Evolutionary conservation across 2,329 filamentous ascomycete species (phyloP), one percentile per base, ranked within the genome.

Genomic region (Aureobasidium sp.): DNA sequence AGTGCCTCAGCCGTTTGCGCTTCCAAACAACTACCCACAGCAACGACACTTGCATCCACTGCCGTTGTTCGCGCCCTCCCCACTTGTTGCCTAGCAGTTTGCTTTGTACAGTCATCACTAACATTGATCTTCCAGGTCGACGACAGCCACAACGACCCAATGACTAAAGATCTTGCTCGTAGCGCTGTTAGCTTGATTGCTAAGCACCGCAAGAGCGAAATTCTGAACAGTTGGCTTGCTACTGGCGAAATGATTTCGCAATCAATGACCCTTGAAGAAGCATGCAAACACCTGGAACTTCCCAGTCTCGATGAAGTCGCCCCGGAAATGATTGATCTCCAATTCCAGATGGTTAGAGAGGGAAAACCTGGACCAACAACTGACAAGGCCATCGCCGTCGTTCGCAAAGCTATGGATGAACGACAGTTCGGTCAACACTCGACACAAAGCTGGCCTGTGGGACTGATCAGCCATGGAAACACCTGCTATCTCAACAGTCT

Each of bases 401-500:
- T 73, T 11, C 63, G 69, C 37, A 62, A 68, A 46, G 69, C 69
- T 3, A 60, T 71, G 23, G 45, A 42, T 23, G 49, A 43, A 23
- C 57, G 19, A 40, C 46, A 59, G 31, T 35, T 31, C 29, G 40
- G 47, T 21, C 29, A 49, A n/a, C 65, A 66, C 31, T 45, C 66
- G 3, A 64, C 66, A 1, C 68, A 66, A 19, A 68, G 61, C 8
- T 85, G 89, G 72, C 94, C 94, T 0, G 89, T 95, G 23, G 94
- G 94, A 0, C 80, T 97, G 6, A 83, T 86, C 64, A 99, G 97
- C 67, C 95, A 97, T 61, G 92, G 94, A 62, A 99, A 99, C 69
- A 99, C 95, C 0, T 99, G 94, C 72, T 99, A 99, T 69, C 80
- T 99, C 59, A 99, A 99, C 77, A 97, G 93, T 74, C 82, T 99